These are phyloP conservation scores for Corymbia maculata DNA, from an alignment of 345 rosid species.

Conservation along the genomic window DNA sequence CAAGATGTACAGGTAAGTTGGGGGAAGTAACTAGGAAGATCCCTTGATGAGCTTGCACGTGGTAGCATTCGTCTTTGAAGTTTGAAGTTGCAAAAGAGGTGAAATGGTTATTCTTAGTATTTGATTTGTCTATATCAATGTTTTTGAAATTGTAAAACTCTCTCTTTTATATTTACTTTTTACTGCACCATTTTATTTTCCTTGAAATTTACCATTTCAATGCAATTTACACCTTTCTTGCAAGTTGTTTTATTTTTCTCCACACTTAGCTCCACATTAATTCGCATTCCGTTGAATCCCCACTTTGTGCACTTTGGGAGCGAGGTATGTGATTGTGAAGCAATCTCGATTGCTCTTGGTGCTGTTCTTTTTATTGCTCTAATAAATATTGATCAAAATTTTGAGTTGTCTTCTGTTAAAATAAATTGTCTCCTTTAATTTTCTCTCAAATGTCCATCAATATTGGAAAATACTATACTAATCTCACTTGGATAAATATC, in stretches of 20 bases:
- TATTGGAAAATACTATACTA: not conserved
- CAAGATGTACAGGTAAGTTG: too few relatives aligned
- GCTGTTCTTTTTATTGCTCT: not conserved
- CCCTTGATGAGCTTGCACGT: not conserved
- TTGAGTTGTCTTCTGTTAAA: not conserved
- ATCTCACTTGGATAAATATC: not conserved
- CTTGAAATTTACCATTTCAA: not conserved
- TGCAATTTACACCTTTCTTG: not conserved
- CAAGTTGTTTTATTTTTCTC: not conserved
- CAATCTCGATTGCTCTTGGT: not conserved
- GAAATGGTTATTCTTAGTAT: not conserved
- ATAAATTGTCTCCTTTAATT: not conserved
- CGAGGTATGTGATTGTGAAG: not conserved
- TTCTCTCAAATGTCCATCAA: not conserved
- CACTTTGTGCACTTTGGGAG: not conserved
- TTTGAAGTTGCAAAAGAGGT: not conserved
- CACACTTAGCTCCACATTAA: not conserved
- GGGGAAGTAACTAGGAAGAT: not conserved
- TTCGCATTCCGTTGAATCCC: not conserved
- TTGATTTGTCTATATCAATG: rapidly evolving
- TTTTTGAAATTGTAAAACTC: too few relatives aligned
- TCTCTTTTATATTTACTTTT: too few relatives aligned
- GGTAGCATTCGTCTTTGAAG: too few relatives aligned
- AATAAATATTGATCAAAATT: not conserved
- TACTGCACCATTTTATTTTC: not conserved